Evolutionary conservation across 2,329 filamentous ascomycete genomes (phyloP), one percentile per base, ranked within the genome.

Genomic region (Diplodia intermedia): DNA sequence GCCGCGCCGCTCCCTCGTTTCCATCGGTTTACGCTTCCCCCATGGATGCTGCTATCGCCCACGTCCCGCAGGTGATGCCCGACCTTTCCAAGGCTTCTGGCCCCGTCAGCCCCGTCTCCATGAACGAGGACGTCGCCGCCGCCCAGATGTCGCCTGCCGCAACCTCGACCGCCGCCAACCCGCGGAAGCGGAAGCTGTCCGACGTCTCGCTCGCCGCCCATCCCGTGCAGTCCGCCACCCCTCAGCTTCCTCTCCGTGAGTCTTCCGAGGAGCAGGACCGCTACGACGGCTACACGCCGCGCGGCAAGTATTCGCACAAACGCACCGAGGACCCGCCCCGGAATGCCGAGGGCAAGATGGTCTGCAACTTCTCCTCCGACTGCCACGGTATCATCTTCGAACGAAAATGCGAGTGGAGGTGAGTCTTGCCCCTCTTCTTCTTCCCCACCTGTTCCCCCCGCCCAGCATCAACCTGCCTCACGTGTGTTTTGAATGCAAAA

Each of bases 331-430:
- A 87, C 73, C 86, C 86, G 12, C 86, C 85, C 55, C 83, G 83
- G 79, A 93, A 93, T 72, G 77, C 82, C 0, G 86, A 91, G 29
- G 91, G 91, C n/a, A 90, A 92, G 75, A 95, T 90, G 73, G 85
- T 89, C 67, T 97, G 94, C 79, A 88, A 87, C 67, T 77, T 79
- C 18, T 87, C 88, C 72, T 80, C 85, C 0, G 89, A 90, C 67
- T 97, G 94, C 74, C 85, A 82, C 14, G 87, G 90, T 65, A 84
- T 89, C 5, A 86, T 86, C 14, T 98, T 97, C 76, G 85, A 87
- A 66, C 88, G 93, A 71, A 94, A 92, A 72, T 97, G 94, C 81
- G 94, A 97, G 82, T 97, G 92, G 92, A 96, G 91, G 93, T 95
- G 83, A 87, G 91, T 86, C 36, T 9, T 66, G 55, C 36, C 68